phyloP scores from a whole-genome alignment of 1,284 basidiomycete genomes.

The Naganishia cerealis region DNA sequence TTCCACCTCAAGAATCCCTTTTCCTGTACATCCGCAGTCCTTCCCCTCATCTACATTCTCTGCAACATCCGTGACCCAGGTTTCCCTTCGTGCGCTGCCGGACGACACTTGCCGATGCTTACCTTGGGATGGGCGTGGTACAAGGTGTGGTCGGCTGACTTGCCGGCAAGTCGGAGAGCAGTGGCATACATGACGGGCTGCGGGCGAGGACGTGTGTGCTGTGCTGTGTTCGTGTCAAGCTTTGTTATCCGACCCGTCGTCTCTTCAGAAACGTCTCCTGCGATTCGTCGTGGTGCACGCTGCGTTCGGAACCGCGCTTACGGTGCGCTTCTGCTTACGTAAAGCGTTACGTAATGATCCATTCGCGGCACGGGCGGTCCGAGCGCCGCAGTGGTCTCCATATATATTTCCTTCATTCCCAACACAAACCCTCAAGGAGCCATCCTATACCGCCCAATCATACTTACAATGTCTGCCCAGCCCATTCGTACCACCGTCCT shows the following conservation, averaged over 20 bases:
- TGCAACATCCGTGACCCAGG: not conserved
- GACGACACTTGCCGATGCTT: constrained; percentile 31
- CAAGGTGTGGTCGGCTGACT: constrained; percentile 71
- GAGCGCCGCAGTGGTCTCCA: not conserved
- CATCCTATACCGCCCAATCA: not conserved
- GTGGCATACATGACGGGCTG: constrained; percentile 18
- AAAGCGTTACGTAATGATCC: not conserved
- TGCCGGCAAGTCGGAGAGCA: constrained; percentile 36
- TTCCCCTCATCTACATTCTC: too few relatives aligned
- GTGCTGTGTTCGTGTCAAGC: too few relatives aligned
- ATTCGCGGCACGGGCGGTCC: not conserved
- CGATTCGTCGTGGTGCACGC: not conserved
- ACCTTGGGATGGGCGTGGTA: constrained; percentile 81
- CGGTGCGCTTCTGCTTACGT: not conserved
- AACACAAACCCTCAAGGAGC: too few relatives aligned
- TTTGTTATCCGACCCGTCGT: not conserved
- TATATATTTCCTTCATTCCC: too few relatives aligned
- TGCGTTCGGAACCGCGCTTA: not conserved
- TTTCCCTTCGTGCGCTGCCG: too few relatives aligned
- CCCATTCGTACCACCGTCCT: constrained; percentile 25
- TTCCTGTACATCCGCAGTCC: not conserved
- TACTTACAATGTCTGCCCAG: constrained; percentile 9
- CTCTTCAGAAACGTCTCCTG: not conserved
- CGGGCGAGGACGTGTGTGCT: not conserved
- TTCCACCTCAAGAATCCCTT: not conserved